Conservation (phyloP, 148 eudicot species). For the Hydrangea macrophylla region DNA sequence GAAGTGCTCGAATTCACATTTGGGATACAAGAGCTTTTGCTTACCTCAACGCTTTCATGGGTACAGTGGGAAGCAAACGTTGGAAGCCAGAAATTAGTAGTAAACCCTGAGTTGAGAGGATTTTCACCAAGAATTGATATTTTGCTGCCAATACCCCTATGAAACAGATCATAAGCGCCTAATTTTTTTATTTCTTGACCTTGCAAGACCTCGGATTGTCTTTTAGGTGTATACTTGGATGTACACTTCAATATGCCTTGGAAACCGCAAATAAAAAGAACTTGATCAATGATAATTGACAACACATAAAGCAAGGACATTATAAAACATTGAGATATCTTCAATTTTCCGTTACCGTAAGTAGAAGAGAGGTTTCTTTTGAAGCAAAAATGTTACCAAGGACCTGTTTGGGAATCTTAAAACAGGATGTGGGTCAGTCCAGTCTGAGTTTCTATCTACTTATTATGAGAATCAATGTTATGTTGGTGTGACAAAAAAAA, state of each 20-base stretch:
- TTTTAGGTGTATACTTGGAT: neutral
- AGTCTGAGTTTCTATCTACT: too few species aligned
- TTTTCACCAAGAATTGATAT: constrained; percentile 9
- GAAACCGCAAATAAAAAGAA: neutral
- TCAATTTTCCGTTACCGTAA: neutral
- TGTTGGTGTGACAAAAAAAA: neutral
- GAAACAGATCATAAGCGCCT: neutral
- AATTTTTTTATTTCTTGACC: constrained; percentile 12
- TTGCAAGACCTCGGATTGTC: constrained; percentile 15
- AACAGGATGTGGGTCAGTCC: too few species aligned
- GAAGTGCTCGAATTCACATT: constrained; percentile 1
- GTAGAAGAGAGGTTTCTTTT: too few species aligned
- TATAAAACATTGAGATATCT: neutral
- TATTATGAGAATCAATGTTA: too few species aligned
- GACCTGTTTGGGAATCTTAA: too few species aligned
- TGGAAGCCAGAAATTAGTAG: neutral
- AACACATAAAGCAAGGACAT: neutral
- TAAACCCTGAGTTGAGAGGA: neutral
- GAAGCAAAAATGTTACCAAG: too few species aligned
- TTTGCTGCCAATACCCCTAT: neutral
- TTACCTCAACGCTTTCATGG: neutral
- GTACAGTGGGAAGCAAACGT: neutral
- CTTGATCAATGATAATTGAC: neutral
- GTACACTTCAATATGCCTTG: constrained; percentile 8
- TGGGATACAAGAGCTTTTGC: constrained; percentile 7